Evolutionary conservation across 2,329 filamentous ascomycete species (phyloP), one percentile per base, ranked within the genome.

Genomic region (Xylariaceae sp.): DNA sequence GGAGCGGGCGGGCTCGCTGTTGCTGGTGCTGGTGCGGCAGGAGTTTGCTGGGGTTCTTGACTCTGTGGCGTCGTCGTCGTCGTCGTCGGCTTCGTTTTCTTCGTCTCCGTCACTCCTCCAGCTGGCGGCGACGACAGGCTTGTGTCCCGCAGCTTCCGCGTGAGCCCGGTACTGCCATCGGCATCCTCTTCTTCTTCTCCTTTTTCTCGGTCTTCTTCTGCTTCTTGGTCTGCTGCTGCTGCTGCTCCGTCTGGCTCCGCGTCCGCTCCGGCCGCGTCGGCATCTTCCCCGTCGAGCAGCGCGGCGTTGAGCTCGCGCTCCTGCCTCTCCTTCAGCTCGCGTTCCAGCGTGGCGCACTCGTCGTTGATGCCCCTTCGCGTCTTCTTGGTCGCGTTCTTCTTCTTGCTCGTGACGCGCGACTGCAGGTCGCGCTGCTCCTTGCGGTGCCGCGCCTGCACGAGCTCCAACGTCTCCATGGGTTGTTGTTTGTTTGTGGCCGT

Each of bases 311-410:
- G 43, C 55, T 88, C 82, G 4, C 64, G 65, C 9, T 68, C 71
- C 35, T 92, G 85, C 44, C 71, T 68, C 50, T 83, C 80, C 42
- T 75, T 77, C 26, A 85, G 54, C 35, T 75, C 61, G 6, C 73
- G 65, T 57, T 90, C 83, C 44, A 87, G 65, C 33, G 74, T 68
- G 39, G 81, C 80, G 46, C 85, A 87, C 55, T 90, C 84, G 33
- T 82, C 70, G 25, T 83, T 86, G 52, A 90, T 68, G 18, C 80
- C 79, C 56, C 82, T 86, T 51, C 66, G 76, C 47, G 72, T 89
- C 76, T 78, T 87, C 64, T 96, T 98, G 29, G 83, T 93, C 12
- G 92, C 89, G 47, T 84, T 82, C 68, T 95, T 96, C 70, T 95
- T 98, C 72, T 95, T 96, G 63, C 83, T 88, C 5, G 86, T 95